Conservation (phyloP, 192 early-diverging fungal species). For the Coemansia sp. region DNA sequence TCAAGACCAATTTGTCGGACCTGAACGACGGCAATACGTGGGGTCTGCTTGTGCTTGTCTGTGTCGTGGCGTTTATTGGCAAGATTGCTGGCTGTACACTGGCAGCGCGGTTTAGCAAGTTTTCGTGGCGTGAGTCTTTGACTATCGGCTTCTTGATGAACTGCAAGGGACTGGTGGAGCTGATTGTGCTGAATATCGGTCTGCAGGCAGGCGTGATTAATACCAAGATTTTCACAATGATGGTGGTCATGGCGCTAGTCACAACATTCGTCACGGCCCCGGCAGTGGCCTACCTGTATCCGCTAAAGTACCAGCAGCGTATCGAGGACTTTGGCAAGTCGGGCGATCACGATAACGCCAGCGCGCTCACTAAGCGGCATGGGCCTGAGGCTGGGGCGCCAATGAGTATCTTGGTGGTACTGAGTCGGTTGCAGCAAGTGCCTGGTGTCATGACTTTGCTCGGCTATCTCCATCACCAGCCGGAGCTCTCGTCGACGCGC, state of each 20-base stretch:
- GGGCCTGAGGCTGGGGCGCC: constrained; percentile 34
- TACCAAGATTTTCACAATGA: constrained; percentile 67
- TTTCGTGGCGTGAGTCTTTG: constrained; percentile 81
- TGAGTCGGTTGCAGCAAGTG: constrained; percentile 66
- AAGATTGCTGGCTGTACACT: constrained; percentile 83
- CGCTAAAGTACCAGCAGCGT: constrained; percentile 61
- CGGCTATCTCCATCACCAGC: constrained; percentile 57
- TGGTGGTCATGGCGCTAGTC: constrained; percentile 79
- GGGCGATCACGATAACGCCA: constrained; percentile 10
- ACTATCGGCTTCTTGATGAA: constrained; percentile 92
- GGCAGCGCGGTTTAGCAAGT: constrained; percentile 67
- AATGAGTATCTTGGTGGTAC: constrained; percentile 58
- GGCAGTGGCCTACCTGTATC: constrained; percentile 72
- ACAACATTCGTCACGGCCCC: constrained; percentile 92
- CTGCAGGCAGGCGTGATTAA: constrained; percentile 82
- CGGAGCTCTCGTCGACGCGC: constrained; percentile 26
- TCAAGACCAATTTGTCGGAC: constrained; percentile 82
- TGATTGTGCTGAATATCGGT: constrained; percentile 95
- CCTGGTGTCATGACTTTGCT: constrained; percentile 73
- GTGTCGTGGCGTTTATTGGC: constrained; percentile 76
- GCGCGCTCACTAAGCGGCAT: constrained; percentile 22
- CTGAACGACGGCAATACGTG: constrained; percentile 72
- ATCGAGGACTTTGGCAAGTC: constrained; percentile 31
- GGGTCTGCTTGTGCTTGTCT: constrained; percentile 77
- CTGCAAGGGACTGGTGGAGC: constrained; percentile 93